Percentiles rank a stretch among this genome's conserved stretches.
These are phyloP conservation scores for Stephania cephalantha DNA, from an alignment of 164 flowering plant genomes.

Conservation along the genomic window DNA sequence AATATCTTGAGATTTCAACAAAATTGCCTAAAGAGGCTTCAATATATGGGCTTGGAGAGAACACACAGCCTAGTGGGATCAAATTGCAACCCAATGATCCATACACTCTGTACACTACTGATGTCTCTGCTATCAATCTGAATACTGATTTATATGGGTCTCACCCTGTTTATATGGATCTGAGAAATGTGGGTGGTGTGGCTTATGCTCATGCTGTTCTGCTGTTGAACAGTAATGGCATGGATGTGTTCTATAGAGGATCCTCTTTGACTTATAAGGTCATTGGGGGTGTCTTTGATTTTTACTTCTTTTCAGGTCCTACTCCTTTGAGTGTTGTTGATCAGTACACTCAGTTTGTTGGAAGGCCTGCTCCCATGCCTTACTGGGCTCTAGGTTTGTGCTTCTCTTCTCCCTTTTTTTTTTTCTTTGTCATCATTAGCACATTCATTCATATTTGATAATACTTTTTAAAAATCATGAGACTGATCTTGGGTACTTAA, in stretches of 20 bases:
- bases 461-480: no score
- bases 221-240: conserved; percentile 89
- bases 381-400: conserved; percentile 90
- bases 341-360: conserved; percentile 76
- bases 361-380: conserved; percentile 98
- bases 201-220: conserved; percentile 68
- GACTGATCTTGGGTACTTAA: no score
- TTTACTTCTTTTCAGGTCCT: conserved; percentile 87
- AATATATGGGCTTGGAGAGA: conserved; percentile 90
- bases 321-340: conserved; percentile 75
- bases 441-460: no score
- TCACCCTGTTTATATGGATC: conserved; percentile 96
- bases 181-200: conserved; percentile 59
- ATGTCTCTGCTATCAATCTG: conserved; percentile 74
- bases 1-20: conserved; percentile 84
- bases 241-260: conserved; percentile 90
- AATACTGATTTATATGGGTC: conserved; percentile 84
- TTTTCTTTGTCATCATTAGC: not conserved
- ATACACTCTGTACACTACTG: conserved; percentile 82
- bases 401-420: not conserved
- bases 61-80: conserved; percentile 84
- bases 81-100: conserved; percentile 74
- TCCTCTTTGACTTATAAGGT: conserved; percentile 78
- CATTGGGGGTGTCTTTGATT: conserved; percentile 91
- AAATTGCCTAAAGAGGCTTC: conserved; percentile 71